These are phyloP conservation scores for Paulownia fortunei DNA, from an alignment of 257 asterid genomes.

Conservation along the genomic window DNA sequence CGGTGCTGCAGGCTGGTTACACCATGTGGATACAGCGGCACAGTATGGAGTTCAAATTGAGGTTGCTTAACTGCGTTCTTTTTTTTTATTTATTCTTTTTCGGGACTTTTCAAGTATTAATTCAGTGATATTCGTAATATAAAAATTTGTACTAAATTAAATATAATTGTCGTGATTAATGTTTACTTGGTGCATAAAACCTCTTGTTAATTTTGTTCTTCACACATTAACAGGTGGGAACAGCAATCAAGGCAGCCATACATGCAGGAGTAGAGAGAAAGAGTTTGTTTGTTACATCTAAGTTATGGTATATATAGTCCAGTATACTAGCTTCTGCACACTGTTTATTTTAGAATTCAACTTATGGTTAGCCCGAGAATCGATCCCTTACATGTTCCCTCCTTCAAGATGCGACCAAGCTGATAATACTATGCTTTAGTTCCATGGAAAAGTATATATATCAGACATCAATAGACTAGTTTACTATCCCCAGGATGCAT, in stretches of 20 bases:
- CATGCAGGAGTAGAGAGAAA: slow-evolving; percentile 71
- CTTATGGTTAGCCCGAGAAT: no score
- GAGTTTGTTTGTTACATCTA: slow-evolving; percentile 62
- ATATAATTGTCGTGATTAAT: no score
- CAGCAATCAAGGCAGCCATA: slow-evolving; percentile 58
- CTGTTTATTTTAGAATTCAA: no score
- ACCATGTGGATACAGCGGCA: slow-evolving; percentile 71
- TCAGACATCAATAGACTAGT: no score
- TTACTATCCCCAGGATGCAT: no score
- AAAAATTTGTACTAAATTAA: no score
- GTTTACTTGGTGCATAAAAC: background rate
- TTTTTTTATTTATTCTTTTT: background rate
- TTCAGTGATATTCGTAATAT: no score
- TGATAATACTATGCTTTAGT: no score
- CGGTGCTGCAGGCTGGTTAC: slow-evolving; percentile 65
- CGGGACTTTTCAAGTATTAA: background rate
- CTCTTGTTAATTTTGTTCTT: background rate
- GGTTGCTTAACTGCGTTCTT: slow-evolving; percentile 28
- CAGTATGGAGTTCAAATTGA: slow-evolving; percentile 60
- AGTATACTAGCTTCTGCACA: background rate
- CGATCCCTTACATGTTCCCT: no score
- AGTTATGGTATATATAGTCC: slow-evolving; percentile 51
- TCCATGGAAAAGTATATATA: no score
- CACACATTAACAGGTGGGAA: slow-evolving; percentile 50
- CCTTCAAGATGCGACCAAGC: no score